phyloP scores from a whole-genome alignment of 2,329 filamentous ascomycete genomes.

The Colletotrichum nymphaeae region DNA sequence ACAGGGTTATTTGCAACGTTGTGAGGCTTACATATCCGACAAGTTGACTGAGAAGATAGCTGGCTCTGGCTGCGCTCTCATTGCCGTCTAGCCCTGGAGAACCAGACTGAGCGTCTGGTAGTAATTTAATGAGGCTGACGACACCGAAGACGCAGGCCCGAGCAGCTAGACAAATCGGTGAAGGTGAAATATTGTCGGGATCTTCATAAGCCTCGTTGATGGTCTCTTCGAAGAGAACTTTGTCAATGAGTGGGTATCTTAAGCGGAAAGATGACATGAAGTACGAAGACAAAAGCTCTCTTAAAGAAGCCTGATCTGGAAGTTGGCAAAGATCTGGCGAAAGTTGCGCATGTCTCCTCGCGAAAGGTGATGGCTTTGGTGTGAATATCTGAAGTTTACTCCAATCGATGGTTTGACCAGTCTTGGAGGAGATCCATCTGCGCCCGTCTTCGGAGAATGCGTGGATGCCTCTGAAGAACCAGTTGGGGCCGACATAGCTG shows the following conservation, averaged over 20 bases:
- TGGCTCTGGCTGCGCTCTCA: background rate
- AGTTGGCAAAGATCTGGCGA: background rate
- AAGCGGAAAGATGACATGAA: background rate
- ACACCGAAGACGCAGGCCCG: background rate
- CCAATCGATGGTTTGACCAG: slow-evolving; percentile 17
- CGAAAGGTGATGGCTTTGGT: background rate
- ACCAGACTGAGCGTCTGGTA: background rate
- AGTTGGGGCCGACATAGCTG: slow-evolving; percentile 15
- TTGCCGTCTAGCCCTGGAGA: background rate
- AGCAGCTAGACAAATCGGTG: background rate
- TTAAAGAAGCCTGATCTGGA: background rate
- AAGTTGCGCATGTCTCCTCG: background rate
- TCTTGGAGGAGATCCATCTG: slow-evolving; percentile 11
- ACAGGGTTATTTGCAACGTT: background rate
- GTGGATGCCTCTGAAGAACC: slow-evolving; percentile 26
- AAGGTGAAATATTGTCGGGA: background rate
- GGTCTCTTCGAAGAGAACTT: background rate
- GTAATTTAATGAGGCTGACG: background rate
- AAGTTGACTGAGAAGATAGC: background rate
- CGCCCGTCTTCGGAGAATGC: slow-evolving; percentile 12
- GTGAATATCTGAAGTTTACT: slow-evolving; percentile 6
- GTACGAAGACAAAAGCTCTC: background rate
- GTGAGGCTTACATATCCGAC: background rate
- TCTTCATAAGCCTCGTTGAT: background rate
- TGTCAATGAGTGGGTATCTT: background rate